Base-by-base conservation (phyloP, 1,284 basidiomycete genomes). In the Pseudozyma sp. region DNA sequence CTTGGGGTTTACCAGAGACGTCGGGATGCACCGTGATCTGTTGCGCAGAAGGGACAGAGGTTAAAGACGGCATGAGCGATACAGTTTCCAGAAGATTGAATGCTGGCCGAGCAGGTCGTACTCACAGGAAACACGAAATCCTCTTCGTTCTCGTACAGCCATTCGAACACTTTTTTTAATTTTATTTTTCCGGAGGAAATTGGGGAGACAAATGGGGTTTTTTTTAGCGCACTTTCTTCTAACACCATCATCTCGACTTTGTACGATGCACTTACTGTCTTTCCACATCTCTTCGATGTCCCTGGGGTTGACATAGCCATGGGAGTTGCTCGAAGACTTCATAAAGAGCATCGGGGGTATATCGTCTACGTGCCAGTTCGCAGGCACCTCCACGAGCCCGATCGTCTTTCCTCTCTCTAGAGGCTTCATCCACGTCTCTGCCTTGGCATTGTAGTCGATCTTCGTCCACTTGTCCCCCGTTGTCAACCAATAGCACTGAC, bases 261-360 rank as follows among this genome's bases (percentile, higher is more conserved):
- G 24, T 24, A 24, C 24, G 24, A 24, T 24, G 24, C 14, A 37
- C 35, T 37, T 14, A 37, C 35, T 89, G 81, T 91, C 90, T 81
- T 90, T 91, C 91, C 91, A 92, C 35, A 92, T 87, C 64, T 91
- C 87, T 73, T 92, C 90, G 10, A 92, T 89, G 45, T 90, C 89
- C 46, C 88, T 86, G 1, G 88, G 83, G 74, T 90, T 90, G n/a
- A 92, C 90, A 86, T 89, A 91, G 33, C 90, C 90, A 77, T 92
- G 90, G 0, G 89, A 89, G 81, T 92, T 91, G 0, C 88, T 77
- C 53, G 87, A 87, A 1, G 87, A 86, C 81, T 91, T 91, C 84
- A 91, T 90, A 83, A 91, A 91, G 90, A 91, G 90, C 88, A 91
- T 88, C 0, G 90, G 90, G 2, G 90, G 90, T 7, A 91, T 85